These are phyloP conservation scores for Calonectria naviculata DNA, from an alignment of 2,329 filamentous ascomycete species.

Conservation along the genomic window DNA sequence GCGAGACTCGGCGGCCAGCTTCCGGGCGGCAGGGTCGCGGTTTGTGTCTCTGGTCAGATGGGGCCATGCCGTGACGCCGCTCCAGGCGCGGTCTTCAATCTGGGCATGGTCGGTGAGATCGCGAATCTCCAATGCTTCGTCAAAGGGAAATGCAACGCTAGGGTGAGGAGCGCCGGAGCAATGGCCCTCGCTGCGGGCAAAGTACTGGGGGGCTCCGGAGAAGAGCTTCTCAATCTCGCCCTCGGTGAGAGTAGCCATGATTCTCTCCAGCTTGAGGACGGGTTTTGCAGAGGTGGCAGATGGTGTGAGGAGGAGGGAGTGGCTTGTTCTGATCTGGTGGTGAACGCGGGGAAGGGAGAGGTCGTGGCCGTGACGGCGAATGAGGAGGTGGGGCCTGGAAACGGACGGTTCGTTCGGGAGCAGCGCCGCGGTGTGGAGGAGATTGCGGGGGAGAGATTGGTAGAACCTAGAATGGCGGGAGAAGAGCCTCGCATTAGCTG, in stretches of 20 bases:
- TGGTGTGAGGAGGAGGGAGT: constrained; percentile 57
- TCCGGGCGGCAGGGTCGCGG: constrained; percentile 56
- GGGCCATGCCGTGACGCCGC: constrained; percentile 71
- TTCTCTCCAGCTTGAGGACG: constrained; percentile 64
- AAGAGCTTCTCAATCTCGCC: constrained; percentile 76
- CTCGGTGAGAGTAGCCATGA: constrained; percentile 69
- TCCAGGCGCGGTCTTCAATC: constrained; percentile 73
- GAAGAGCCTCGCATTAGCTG: constrained; percentile 15
- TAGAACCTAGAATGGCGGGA: constrained; percentile 15
- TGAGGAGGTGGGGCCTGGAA: constrained; percentile 36
- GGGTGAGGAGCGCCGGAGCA: constrained; percentile 70
- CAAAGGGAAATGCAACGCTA: constrained; percentile 75
- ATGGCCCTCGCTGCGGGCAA: constrained; percentile 69
- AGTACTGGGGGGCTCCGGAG: constrained; percentile 81
- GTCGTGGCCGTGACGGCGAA: constrained; percentile 39
- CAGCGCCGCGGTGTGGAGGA: constrained; percentile 39
- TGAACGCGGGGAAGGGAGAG: constrained; percentile 48
- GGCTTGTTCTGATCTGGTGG: constrained; percentile 66
- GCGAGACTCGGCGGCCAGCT: constrained; percentile 55
- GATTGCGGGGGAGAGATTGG: constrained; percentile 38
- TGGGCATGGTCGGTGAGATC: constrained; percentile 74
- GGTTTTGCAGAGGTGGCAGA: constrained; percentile 47
- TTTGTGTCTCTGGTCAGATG: constrained; percentile 66
- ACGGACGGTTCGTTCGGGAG: constrained; percentile 39
- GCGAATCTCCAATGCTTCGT: constrained; percentile 68